phyloP scores from a whole-genome alignment of 176 grass and related monocot genomes.

The Sorghum bicolor region DNA sequence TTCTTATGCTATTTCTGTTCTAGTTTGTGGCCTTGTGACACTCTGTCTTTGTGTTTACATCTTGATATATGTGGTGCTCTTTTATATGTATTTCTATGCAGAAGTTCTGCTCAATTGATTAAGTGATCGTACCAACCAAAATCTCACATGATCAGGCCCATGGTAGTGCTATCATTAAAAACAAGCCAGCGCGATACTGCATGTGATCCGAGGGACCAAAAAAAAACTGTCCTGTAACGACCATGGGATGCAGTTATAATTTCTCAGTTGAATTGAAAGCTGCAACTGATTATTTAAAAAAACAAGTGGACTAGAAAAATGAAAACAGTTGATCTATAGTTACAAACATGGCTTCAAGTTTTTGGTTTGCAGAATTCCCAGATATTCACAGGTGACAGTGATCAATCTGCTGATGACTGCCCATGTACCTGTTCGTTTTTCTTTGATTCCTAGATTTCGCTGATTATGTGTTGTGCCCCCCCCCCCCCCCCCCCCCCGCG shows the following conservation, averaged over 20 bases:
- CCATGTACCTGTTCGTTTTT: not conserved
- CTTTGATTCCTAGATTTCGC: not conserved
- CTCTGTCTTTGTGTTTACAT: not conserved
- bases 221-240: not conserved
- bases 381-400: not conserved
- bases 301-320: not conserved
- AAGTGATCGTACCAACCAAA: not conserved
- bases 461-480: not conserved
- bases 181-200: not conserved
- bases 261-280: not conserved
- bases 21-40: not conserved
- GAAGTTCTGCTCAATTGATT: not conserved
- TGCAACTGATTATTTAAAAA: not conserved
- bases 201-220: not conserved
- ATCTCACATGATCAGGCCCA: not conserved
- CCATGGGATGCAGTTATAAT: not conserved
- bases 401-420: not conserved
- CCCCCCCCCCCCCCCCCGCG: too few relatives aligned
- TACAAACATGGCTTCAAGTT: not conserved
- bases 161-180: not conserved
- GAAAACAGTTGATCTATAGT: constrained; percentile 6
- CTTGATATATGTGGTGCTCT: not conserved
- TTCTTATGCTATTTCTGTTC: not conserved
- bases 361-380: not conserved
- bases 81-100: not conserved